Base-by-base conservation (phyloP, 2,329 filamentous ascomycete genomes). In the Davidsoniella neocaledoniae region DNA sequence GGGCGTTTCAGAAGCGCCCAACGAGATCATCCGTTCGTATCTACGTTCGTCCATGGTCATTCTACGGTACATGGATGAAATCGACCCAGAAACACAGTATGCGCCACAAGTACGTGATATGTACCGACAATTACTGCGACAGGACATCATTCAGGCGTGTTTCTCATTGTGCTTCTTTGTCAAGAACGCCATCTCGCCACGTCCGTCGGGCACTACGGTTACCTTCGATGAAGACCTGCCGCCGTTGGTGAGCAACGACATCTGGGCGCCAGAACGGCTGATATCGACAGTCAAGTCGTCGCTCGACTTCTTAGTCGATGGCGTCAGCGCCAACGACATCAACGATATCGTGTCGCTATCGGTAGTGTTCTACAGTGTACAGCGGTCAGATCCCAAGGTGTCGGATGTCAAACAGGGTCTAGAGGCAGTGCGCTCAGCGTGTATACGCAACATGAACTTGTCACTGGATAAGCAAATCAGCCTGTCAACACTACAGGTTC, bases 111-210 rank as follows among this genome's bases (percentile, higher is more conserved):
- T 73, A 21, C 65, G 65, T 55, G 69, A 72, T 51, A 71, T 75
- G 65, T 72, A 74, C 49, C 66, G 73, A 52, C 65, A 73, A 45
- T 63, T 74, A 9, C 58, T 76, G 36, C 73, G 71, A 55, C 66
- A 68, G 53, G 73, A 76, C 54, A 70, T 76, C 21, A 62, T 74
- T 17, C 72, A 76, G 57, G 71, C 73, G 0, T 70, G 71, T 2
- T 66, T 76, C 42, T 73, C 72, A 51, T 62, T 76, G 10, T 76
- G 73, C 56, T 74, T 70, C 55, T 76, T 72, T 51, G 72, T 76
- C 57, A 65, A 63, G 50, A 54, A 52, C 37, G 48, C 51, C 26
- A 56, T 48, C 26, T 49, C 40, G 10, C 37, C 19, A 26, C 26
- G 21, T 3, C 33, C 25, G 9, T 4, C 26, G 10, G 40, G 40